phyloP scores from a whole-genome alignment of 2,329 filamentous ascomycete species.

The Aspergillus fructus region DNA sequence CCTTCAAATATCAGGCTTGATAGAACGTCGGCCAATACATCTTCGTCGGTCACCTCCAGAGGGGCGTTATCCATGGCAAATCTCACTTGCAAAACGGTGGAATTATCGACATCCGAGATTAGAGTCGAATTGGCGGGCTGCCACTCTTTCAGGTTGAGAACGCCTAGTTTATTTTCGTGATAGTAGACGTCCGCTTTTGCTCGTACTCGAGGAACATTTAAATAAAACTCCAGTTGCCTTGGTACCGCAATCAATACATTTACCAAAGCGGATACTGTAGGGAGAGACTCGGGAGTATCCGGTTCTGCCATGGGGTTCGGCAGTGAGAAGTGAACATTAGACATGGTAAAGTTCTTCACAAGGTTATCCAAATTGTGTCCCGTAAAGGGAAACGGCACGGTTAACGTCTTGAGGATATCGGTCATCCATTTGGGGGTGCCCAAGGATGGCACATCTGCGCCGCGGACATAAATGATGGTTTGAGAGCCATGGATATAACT shows the following conservation, averaged over 20 bases:
- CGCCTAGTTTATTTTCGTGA: conserved; percentile 72
- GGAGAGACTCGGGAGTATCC: conserved; percentile 68
- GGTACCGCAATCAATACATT: conserved; percentile 77
- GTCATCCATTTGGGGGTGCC: conserved; percentile 79
- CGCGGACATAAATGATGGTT: conserved; percentile 79
- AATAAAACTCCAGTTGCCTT: conserved; percentile 79
- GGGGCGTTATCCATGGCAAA: conserved; percentile 77
- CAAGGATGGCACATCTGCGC: conserved; percentile 64
- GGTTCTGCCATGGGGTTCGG: conserved; percentile 79
- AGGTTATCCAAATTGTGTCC: conserved; percentile 77
- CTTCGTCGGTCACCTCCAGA: conserved; percentile 75
- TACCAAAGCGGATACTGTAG: conserved; percentile 79
- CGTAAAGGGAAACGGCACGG: conserved; percentile 79
- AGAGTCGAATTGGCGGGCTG: conserved; percentile 79
- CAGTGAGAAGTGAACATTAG: conserved; percentile 80
- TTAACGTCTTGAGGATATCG: conserved; percentile 76
- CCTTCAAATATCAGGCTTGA: conserved; percentile 75
- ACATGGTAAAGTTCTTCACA: conserved; percentile 83
- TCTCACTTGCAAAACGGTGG: conserved; percentile 68
- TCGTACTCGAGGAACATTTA: conserved; percentile 74
- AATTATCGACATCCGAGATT: conserved; percentile 58
- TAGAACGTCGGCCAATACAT: conserved; percentile 78
- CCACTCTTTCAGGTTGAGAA: conserved; percentile 78
- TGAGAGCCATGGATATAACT: conserved; percentile 79
- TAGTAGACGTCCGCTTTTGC: conserved; percentile 82